Conservation (phyloP, 345 rosid genomes). For the Linum tenue region DNA sequence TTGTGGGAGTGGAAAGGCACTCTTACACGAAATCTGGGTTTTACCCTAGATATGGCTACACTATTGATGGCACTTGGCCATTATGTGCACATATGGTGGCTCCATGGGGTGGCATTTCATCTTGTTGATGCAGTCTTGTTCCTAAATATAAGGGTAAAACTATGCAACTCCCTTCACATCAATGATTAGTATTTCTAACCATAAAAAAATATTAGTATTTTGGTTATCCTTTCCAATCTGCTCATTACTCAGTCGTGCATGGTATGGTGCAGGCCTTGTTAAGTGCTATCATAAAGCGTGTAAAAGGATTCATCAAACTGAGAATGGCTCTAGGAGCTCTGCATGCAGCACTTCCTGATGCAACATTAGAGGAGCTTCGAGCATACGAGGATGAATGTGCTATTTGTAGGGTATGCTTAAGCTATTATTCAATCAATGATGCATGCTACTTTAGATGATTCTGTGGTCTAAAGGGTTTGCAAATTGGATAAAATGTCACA, state of each 20-base stretch:
- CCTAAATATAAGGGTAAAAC: slow-evolving; percentile 79
- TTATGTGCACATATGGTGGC: slow-evolving; percentile 89
- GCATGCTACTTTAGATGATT: not conserved
- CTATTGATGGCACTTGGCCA: slow-evolving; percentile 89
- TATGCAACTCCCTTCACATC: slow-evolving; percentile 9
- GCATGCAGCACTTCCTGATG: slow-evolving; percentile 99
- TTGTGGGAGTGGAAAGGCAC: slow-evolving; percentile 88
- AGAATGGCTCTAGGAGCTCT: slow-evolving; percentile 79
- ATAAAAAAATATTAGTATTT: not conserved
- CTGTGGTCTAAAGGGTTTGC: slow-evolving; percentile 15
- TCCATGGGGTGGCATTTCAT: slow-evolving; percentile 93
- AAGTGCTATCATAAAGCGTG: slow-evolving; percentile 80
- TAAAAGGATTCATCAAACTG: slow-evolving; percentile 75
- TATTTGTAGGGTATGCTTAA: slow-evolving; percentile 77
- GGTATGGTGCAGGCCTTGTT: slow-evolving; percentile 67
- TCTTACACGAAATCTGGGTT: slow-evolving; percentile 86
- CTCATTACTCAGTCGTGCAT: slow-evolving; percentile 11
- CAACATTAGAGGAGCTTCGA: slow-evolving; percentile 74
- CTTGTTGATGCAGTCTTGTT: slow-evolving; percentile 83
- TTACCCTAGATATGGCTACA: slow-evolving; percentile 85
- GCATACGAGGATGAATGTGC: slow-evolving; percentile 98
- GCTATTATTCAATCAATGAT: not conserved
- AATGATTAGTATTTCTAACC: not conserved
- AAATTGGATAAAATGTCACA: slow-evolving; percentile 30
- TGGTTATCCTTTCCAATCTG: slow-evolving; percentile 4